phyloP scores from a whole-genome alignment of 257 asterid genomes.

The Salvia hispanica region DNA sequence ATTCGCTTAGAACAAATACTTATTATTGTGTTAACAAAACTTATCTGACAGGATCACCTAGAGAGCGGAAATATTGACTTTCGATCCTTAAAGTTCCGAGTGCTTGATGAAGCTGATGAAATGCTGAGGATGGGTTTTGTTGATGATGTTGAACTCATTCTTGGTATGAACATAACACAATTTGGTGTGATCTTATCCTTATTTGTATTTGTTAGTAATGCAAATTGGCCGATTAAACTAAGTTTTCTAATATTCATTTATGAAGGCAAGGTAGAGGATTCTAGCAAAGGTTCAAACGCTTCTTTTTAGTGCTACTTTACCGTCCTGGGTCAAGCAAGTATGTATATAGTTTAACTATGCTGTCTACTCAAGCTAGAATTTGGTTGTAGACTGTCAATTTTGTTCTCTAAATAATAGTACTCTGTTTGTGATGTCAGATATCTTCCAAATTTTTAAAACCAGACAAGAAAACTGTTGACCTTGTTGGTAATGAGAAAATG shows the following conservation, averaged over 20 bases:
- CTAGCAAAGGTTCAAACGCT: conserved; percentile 88
- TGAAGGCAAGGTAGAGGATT: conserved; percentile 83
- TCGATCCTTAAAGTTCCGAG: conserved; percentile 76
- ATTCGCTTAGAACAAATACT: background rate
- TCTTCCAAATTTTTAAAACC: conserved; percentile 69
- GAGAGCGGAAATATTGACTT: conserved; percentile 84
- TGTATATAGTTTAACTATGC: conserved; percentile 14
- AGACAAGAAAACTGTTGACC: conserved; percentile 84
- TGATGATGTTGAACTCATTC: conserved; percentile 95
- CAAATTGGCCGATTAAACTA: conserved; percentile 7
- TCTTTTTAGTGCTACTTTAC: conserved; percentile 96
- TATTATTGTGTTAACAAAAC: conserved; percentile 12
- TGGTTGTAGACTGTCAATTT: background rate
- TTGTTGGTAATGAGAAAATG: conserved; percentile 96
- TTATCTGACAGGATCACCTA: conserved; percentile 76
- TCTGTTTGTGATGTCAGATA: conserved; percentile 48
- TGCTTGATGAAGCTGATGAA: conserved; percentile 99
- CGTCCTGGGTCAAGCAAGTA: conserved; percentile 84
- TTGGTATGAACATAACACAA: conserved; percentile 46
- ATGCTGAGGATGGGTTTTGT: conserved; percentile 99
- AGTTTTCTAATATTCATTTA: conserved; percentile 18
- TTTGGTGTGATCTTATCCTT: conserved; percentile 3
- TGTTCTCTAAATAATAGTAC: conserved; percentile 16
- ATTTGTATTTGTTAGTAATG: background rate
- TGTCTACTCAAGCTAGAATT: background rate